A percentile compares a stretch with the other conserved stretches of the same genome.
Conservation (phyloP, 177 flowering plant genomes). For the Vitis hybrid region DNA sequence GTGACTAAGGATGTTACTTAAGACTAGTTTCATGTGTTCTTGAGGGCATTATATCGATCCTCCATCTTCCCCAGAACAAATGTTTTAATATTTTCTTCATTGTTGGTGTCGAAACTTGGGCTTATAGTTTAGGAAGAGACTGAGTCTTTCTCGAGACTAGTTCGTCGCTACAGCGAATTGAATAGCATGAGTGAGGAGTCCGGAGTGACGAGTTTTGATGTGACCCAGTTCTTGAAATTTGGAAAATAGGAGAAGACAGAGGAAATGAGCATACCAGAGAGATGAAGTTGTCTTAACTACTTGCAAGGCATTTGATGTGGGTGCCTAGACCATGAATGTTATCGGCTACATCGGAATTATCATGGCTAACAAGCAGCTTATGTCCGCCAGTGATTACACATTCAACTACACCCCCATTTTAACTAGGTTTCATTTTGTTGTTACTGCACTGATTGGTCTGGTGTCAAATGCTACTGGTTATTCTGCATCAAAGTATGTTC, state of each 20-base stretch:
- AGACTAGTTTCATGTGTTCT: no score
- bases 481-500: constrained; percentile 86
- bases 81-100: no score
- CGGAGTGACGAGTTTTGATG: no score
- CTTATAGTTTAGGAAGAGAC: no score
- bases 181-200: constrained; percentile 4
- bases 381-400: constrained; percentile 71
- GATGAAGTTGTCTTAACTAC: no score
- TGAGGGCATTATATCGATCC: constrained; percentile 37
- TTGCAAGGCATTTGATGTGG: constrained; percentile 37
- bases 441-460: constrained; percentile 88
- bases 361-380: constrained; percentile 94
- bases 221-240: no score
- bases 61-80: constrained; percentile 15
- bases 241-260: constrained; percentile 44
- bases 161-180: constrained; percentile 19
- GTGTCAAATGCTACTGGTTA: constrained; percentile 83
- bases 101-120: no score
- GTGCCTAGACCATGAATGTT: constrained; percentile 93
- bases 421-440: constrained; percentile 91
- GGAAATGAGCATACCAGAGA: constrained; percentile 30
- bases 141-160: no score
- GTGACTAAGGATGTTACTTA: no score
- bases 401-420: constrained; percentile 84
- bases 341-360: constrained; percentile 85